phyloP scores from a whole-genome alignment of 306 rosid species.

The Myrica gale region DNA sequence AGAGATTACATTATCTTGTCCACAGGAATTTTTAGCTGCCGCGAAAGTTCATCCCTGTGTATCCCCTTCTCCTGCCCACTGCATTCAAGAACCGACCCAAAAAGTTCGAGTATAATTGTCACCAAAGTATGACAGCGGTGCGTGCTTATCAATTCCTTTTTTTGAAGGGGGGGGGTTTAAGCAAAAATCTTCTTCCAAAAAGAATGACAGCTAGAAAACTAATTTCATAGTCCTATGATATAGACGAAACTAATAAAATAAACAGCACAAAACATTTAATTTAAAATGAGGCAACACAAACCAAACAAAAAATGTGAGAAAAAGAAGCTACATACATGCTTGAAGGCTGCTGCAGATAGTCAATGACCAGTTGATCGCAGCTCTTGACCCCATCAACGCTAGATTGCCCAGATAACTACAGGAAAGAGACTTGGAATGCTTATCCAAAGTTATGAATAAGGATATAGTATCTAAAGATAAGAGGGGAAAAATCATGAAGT shows the following conservation, averaged over 20 bases:
- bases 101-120: neutral
- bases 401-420: constrained; percentile 57
- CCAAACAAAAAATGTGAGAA: neutral
- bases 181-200: too few relatives aligned
- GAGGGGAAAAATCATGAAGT: neutral
- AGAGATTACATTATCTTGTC: constrained; percentile 66
- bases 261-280: neutral
- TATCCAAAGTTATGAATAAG: constrained; percentile 15
- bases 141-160: too few relatives aligned
- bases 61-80: constrained; percentile 72
- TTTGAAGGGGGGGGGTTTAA: too few relatives aligned
- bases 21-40: constrained; percentile 70
- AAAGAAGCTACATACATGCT: constrained; percentile 40
- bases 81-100: constrained; percentile 29
- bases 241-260: neutral
- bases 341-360: constrained; percentile 76
- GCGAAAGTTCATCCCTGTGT: constrained; percentile 64
- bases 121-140: neutral
- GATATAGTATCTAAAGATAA: neutral
- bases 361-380: constrained; percentile 64
- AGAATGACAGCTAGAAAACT: too few relatives aligned
- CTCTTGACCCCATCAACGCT: constrained; percentile 62
- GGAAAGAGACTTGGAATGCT: constrained; percentile 20
- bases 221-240: neutral
- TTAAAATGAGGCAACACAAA: neutral